Percentiles rank a stretch among this genome's conserved stretches.
phyloP scores from a whole-genome alignment of 345 rosid genomes.

The Angophora floribunda region DNA sequence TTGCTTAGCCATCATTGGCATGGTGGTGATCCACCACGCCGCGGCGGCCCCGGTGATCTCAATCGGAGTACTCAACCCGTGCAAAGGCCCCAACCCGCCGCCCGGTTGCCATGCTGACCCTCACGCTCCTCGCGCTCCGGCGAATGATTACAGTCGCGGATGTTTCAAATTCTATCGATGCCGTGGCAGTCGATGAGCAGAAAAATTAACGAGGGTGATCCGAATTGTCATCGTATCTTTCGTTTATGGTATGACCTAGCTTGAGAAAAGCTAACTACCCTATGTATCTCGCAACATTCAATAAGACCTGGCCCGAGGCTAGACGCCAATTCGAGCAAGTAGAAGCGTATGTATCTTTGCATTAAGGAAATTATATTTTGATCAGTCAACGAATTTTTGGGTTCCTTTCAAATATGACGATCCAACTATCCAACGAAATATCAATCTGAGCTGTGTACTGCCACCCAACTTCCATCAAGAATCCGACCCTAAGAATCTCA shows the following conservation, averaged over 20 bases:
- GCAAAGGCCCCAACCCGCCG: rapidly evolving
- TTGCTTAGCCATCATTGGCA: background rate
- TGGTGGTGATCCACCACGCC: background rate
- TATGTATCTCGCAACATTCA: rapidly evolving
- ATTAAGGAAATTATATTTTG: no score
- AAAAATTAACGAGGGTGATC: background rate
- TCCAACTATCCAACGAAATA: no score
- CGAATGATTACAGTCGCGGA: rapidly evolving
- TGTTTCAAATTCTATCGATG: rapidly evolving
- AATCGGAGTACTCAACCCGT: background rate
- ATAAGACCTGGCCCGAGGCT: no score
- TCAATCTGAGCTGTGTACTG: background rate
- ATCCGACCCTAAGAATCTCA: background rate
- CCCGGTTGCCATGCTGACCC: rapidly evolving
- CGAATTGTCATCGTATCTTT: rapidly evolving
- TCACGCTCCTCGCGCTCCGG: rapidly evolving
- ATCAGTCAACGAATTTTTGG: background rate
- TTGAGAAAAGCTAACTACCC: rapidly evolving
- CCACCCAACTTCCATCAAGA: background rate
- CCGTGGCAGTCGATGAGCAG: background rate
- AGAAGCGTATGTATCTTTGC: no score
- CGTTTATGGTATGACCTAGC: rapidly evolving
- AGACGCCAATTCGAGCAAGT: no score
- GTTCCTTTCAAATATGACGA: no score
- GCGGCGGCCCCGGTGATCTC: background rate